A percentile compares a stretch with the other conserved stretches of the same genome.
Evolutionary conservation across 164 flowering plant genomes (phyloP).

Genomic region (Taxillus chinensis): DNA sequence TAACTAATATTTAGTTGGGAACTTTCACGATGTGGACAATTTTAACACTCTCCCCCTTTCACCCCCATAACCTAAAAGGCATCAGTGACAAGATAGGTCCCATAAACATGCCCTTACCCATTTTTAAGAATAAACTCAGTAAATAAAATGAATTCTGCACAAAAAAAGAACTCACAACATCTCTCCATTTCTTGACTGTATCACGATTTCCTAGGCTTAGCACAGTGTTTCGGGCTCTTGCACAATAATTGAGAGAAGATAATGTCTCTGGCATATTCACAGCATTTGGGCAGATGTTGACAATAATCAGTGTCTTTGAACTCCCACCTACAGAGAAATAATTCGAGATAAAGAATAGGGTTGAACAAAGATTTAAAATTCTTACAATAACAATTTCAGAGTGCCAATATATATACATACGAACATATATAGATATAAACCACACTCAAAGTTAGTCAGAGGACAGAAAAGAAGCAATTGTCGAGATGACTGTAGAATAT

Average conservation of each 20-base stretch:
- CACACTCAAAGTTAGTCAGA: background rate
- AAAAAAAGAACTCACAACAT: conserved; percentile 52
- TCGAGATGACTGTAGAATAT: background rate
- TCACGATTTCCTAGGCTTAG: conserved; percentile 92
- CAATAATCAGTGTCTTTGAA: conserved; percentile 80
- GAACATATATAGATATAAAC: background rate
- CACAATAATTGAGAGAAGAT: conserved; percentile 70
- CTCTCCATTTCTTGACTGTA: conserved; percentile 94
- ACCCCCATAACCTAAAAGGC: no score
- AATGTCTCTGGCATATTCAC: conserved; percentile 67
- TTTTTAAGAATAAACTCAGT: no score
- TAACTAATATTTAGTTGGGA: no score
- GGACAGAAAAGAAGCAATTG: background rate
- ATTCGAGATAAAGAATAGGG: background rate
- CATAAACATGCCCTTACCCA: no score
- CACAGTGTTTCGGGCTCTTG: conserved; percentile 80
- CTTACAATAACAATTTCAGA: background rate
- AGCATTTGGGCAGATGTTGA: conserved; percentile 66
- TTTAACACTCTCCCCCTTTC: no score
- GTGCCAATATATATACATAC: no score
- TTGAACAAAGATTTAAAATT: background rate
- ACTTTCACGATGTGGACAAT: no score
- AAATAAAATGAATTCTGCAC: no score
- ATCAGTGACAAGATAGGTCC: no score
- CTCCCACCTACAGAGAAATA: conserved; percentile 59